Base-by-base conservation (phyloP, 768 basidiomycete genomes). In the Russula dissimulans region DNA sequence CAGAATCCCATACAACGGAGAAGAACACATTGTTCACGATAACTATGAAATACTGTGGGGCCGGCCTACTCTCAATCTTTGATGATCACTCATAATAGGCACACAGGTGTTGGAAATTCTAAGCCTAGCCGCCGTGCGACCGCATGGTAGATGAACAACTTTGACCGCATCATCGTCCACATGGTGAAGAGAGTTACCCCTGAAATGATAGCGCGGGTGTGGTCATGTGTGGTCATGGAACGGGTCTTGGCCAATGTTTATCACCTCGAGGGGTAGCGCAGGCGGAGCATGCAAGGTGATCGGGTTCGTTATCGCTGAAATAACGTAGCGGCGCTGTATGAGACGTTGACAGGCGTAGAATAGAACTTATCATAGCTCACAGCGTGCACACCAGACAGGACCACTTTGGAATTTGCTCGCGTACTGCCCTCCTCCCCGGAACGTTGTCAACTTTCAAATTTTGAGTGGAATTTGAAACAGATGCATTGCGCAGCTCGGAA, bases 221-320 rank as follows among this genome's bases (percentile, higher is more conserved):
- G 48, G 36, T 46, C 49, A 46, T 50, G 29, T 56, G 48, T 56
- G 34, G n/a, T 54, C 61, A 57, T 14, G 36, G 50, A 17, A 47
- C 17, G 32, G 41, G 2, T 29, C 32, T 41, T 17, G 9, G 32
- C 58, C 62, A 64, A 3, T 22, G 17, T 26, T 41, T 44, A 36
- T 79, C 77, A 31, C 81, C 80, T 56, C 76, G 74, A 53, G 79
- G 76, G 10, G 81, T 84, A 3, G 74, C 73, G 68, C 87, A 89
- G 1, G 77, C 84, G 42, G 81, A 77, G 67, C 87, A 89, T 9
- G 80, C 81, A 9, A 85, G 75, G 69, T 85, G 80, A 17, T 67
- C 70, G 10, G 73, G 69, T 38, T 80, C 67, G 62, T 88, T 87
- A 54, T 75, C 64, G 46, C 84, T 86, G 60, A 45, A 42, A 61